These are phyloP conservation scores for Hypomyces perniciosus DNA, from an alignment of 2,329 filamentous ascomycete genomes.

Conservation along the genomic window DNA sequence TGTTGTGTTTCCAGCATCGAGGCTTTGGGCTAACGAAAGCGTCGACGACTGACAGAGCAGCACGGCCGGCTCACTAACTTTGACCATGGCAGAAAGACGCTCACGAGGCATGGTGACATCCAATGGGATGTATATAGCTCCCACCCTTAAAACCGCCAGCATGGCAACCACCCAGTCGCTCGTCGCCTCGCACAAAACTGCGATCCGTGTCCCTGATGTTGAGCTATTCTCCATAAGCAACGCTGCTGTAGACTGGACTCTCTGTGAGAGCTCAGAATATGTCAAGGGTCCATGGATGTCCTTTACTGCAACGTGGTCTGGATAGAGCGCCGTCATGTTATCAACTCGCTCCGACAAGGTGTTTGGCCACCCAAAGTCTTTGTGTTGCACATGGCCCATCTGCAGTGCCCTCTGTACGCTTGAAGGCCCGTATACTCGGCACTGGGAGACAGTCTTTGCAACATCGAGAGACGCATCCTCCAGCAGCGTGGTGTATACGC, in stretches of 20 bases:
- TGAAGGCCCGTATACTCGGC: too few relatives aligned
- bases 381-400: conserved; percentile 6
- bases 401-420: too few relatives aligned
- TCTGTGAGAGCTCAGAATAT: background rate
- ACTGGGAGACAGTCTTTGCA: too few relatives aligned
- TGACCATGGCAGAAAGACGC: background rate
- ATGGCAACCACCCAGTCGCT: conserved; percentile 30
- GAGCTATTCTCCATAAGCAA: background rate
- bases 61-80: background rate
- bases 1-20: background rate
- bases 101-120: conserved; percentile 22
- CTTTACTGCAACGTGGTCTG: conserved; percentile 1
- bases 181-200: conserved; percentile 29
- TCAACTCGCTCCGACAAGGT: background rate
- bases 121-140: conserved; percentile 34
- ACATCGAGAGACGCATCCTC: too few relatives aligned
- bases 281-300: conserved; percentile 1
- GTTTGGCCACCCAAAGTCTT: conserved; percentile 1
- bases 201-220: conserved; percentile 20
- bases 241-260: background rate
- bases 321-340: background rate
- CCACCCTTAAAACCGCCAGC: conserved; percentile 35
- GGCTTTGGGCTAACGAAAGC: background rate
- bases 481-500: too few relatives aligned
- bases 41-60: conserved; percentile 19